Evolutionary conservation across 192 early-diverging fungal genomes (phyloP).

Genomic region (Geranomyces variabilis): DNA sequence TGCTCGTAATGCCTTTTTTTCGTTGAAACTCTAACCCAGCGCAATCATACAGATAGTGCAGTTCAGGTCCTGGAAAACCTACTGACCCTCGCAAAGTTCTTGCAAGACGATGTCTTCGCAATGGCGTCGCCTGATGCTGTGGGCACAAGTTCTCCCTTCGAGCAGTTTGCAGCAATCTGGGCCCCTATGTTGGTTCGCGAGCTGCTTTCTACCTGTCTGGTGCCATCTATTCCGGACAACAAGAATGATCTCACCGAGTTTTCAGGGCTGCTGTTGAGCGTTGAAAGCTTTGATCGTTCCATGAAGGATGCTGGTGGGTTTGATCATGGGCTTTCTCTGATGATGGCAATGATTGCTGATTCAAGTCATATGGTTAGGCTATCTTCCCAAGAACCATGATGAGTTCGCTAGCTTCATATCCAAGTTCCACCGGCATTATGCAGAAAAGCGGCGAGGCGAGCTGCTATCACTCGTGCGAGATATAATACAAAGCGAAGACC

Average conservation of each 20-base stretch:
- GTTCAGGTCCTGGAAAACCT: not conserved
- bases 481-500: constrained; percentile 42
- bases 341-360: too few species aligned
- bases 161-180: not conserved
- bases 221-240: not conserved
- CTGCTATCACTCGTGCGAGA: constrained; percentile 36
- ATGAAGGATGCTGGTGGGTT: not conserved
- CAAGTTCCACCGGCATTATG: not conserved
- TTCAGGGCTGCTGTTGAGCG: not conserved
- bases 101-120: not conserved
- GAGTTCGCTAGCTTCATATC: not conserved
- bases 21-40: too few species aligned
- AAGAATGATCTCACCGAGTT: not conserved
- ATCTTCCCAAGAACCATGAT: not conserved
- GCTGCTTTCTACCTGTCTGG: not conserved
- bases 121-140: not conserved
- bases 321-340: not conserved
- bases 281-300: not conserved
- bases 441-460: constrained; percentile 23
- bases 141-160: not conserved
- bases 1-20: too few species aligned
- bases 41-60: too few species aligned
- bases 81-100: not conserved
- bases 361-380: too few species aligned
- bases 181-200: not conserved